Conservation (phyloP, 768 basidiomycete genomes). For the Leucocoprinus leucothites region DNA sequence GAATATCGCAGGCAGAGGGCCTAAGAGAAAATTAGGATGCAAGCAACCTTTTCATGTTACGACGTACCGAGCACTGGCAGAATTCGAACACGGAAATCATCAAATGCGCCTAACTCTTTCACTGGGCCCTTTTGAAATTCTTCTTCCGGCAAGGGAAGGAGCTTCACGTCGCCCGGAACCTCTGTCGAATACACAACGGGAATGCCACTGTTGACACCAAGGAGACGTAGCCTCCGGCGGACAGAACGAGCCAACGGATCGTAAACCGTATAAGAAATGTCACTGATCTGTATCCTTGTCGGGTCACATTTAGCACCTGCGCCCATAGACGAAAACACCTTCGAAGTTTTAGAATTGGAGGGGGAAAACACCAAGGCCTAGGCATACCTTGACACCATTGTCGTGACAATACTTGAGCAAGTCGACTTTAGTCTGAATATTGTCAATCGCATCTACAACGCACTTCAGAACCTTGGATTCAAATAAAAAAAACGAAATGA, state of each 20-base stretch:
- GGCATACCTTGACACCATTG: conserved; percentile 66
- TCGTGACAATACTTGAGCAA: conserved; percentile 86
- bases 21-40: conserved; percentile 25
- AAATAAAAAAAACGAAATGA: not conserved
- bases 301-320: conserved; percentile 94
- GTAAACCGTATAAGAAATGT: conserved; percentile 89
- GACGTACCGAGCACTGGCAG: conserved; percentile 80
- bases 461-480: not conserved
- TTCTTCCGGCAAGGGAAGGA: conserved; percentile 88
- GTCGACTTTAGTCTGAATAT: conserved; percentile 95
- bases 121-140: conserved; percentile 90
- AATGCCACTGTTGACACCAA: conserved; percentile 62
- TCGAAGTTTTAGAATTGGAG: conserved; percentile 15
- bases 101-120: conserved; percentile 84
- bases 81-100: conserved; percentile 92
- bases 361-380: not conserved
- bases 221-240: conserved; percentile 65
- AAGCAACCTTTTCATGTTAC: not conserved
- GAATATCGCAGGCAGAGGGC: conserved; percentile 86
- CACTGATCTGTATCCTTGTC: conserved; percentile 91
- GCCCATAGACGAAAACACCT: conserved; percentile 98
- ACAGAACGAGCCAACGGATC: conserved; percentile 94
- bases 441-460: conserved; percentile 86
- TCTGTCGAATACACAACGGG: conserved; percentile 97
- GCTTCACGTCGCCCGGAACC: conserved; percentile 81